Conservation (phyloP, 306 rosid species). For the Albizia julibrissin region DNA sequence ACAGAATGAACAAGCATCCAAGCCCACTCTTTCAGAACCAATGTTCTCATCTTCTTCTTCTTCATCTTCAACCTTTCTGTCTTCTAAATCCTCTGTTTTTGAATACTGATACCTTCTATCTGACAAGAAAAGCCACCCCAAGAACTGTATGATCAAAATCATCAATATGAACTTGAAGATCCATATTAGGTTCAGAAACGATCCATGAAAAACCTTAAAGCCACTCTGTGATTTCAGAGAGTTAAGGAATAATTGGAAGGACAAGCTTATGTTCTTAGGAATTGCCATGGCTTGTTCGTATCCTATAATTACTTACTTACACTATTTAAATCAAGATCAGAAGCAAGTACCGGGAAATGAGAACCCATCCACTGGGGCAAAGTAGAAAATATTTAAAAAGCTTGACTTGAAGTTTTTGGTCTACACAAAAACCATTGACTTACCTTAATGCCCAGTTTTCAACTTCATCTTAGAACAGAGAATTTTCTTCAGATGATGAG, state of each 20-base stretch:
- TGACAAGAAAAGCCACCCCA: constrained; percentile 28
- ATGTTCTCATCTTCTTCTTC: background rate
- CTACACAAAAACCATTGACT: constrained; percentile 9
- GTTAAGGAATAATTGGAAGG: background rate
- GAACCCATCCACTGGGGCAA: background rate
- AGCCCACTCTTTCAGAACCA: background rate
- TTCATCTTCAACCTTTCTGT: background rate
- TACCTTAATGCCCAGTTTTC: background rate
- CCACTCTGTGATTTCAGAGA: background rate
- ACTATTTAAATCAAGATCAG: constrained; percentile 8
- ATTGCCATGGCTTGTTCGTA: constrained; percentile 25
- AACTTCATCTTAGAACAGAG: background rate
- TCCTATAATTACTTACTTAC: background rate
- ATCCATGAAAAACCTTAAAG: background rate
- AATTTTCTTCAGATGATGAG: background rate
- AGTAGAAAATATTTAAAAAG: background rate
- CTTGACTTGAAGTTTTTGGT: background rate
- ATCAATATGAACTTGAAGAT: constrained; percentile 20
- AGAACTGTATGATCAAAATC: constrained; percentile 9
- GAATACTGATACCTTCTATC: constrained; percentile 15
- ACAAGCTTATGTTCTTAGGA: constrained; percentile 24
- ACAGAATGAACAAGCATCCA: constrained; percentile 38
- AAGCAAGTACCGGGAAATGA: background rate
- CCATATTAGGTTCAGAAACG: constrained; percentile 1
- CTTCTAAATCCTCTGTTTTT: constrained; percentile 20